Percentiles rank a stretch among this genome's conserved stretches.
phyloP scores from a whole-genome alignment of 2,329 filamentous ascomycete species.

The Cladosporium sp. region DNA sequence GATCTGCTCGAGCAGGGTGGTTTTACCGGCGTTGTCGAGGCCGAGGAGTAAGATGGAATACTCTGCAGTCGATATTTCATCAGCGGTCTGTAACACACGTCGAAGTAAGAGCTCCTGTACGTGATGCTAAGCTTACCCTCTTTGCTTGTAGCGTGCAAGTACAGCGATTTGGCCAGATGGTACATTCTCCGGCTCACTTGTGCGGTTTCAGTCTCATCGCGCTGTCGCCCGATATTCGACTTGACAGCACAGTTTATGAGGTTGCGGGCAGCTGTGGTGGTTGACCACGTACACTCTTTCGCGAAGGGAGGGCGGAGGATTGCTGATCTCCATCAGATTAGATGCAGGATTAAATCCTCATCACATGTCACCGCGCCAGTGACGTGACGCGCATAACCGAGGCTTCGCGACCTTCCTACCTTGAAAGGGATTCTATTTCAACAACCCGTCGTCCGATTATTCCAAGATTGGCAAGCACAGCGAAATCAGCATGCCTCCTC shows the following conservation, averaged over 20 bases:
- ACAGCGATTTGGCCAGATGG: conserved; percentile 90
- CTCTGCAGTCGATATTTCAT: conserved; percentile 48
- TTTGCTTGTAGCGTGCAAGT: conserved; percentile 93
- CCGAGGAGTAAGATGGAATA: conserved; percentile 96
- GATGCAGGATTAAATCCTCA: not conserved
- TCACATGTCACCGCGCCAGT: not conserved
- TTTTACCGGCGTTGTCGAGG: conserved; percentile 97
- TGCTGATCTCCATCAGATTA: not conserved
- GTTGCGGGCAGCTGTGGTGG: no score
- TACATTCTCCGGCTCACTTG: conserved; percentile 58
- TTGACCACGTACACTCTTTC: not conserved
- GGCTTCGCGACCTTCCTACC: no score
- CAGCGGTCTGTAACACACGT: not conserved
- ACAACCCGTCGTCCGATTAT: no score
- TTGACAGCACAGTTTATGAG: no score
- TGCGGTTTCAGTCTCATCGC: conserved; percentile 3
- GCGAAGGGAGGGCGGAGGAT: not conserved
- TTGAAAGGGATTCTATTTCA: no score
- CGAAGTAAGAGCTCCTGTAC: not conserved
- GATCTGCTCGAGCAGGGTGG: conserved; percentile 93
- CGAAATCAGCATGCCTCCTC: conserved; percentile 20
- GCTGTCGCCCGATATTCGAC: not conserved
- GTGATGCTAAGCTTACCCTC: conserved; percentile 56
- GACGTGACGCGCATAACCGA: not conserved
- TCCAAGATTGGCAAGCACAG: not conserved